Percentiles rank a stretch among this genome's conserved stretches.
These are phyloP conservation scores for Backusella westeae DNA, from an alignment of 192 early-diverging fungal species.

Conservation along the genomic window DNA sequence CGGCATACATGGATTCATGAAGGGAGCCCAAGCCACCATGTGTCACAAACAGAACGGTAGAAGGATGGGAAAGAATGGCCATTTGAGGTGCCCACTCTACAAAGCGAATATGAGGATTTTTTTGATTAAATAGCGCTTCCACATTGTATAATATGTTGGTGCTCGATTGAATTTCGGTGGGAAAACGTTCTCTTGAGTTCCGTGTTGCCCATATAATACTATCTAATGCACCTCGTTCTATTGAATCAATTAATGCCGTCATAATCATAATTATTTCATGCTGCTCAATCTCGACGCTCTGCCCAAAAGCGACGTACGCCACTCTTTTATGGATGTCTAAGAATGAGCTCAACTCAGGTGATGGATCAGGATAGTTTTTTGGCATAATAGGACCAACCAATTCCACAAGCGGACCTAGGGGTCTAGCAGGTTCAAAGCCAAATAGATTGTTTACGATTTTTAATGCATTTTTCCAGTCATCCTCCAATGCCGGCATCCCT, in stretches of 20 bases:
- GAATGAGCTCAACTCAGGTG: neutral
- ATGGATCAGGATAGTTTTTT: slow-evolving; percentile 14
- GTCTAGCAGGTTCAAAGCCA: slow-evolving; percentile 24
- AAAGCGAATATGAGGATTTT: neutral
- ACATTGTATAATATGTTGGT: neutral
- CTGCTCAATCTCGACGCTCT: neutral
- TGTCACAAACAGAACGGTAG: slow-evolving; percentile 24
- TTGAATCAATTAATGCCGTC: slow-evolving; percentile 18
- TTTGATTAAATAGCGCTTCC: neutral
- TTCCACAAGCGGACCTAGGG: slow-evolving; percentile 25
- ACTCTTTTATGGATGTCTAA: slow-evolving; percentile 16
- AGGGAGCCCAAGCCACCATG: slow-evolving; percentile 30
- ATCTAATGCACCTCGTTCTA: slow-evolving; percentile 31
- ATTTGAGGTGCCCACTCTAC: slow-evolving; percentile 31
- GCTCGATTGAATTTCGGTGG: neutral
- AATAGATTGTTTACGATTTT: slow-evolving; percentile 30
- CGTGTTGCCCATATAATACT: slow-evolving; percentile 33
- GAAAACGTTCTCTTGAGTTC: neutral
- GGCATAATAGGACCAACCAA: slow-evolving; percentile 36
- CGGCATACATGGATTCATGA: slow-evolving; percentile 31
- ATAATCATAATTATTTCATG: slow-evolving; percentile 19
- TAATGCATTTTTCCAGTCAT: slow-evolving; percentile 9
- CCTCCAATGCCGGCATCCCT: neutral
- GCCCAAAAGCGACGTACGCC: slow-evolving; percentile 36
- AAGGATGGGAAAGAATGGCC: slow-evolving; percentile 29